Conservation (phyloP, 441 rosid genomes). For the Syzygium syzygioides region DNA sequence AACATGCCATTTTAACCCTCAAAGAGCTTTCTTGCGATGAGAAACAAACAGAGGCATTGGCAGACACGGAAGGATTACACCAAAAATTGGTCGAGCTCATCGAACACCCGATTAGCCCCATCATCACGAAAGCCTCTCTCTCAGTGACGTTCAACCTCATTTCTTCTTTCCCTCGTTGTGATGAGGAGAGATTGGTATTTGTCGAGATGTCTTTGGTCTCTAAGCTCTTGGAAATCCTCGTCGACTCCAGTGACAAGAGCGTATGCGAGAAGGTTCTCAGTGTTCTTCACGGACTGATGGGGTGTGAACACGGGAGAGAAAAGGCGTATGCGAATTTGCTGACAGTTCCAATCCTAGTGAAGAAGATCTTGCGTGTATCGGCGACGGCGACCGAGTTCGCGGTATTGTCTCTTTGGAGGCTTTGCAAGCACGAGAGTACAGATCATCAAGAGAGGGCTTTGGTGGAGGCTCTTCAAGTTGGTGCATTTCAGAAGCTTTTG, state of each 20-base stretch:
- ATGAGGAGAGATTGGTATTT: slow-evolving; percentile 9
- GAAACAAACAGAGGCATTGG: slow-evolving; percentile 4
- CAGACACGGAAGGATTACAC: slow-evolving; percentile 15
- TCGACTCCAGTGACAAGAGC: slow-evolving; percentile 27
- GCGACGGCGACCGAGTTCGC: slow-evolving; percentile 30
- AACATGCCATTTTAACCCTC: slow-evolving; percentile 21
- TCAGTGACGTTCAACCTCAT: slow-evolving; percentile 26
- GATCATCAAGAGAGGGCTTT: slow-evolving; percentile 11
- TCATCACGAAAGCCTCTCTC: slow-evolving; percentile 35
- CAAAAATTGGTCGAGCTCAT: slow-evolving; percentile 20
- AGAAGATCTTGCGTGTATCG: slow-evolving; percentile 41
- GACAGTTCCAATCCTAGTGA: slow-evolving; percentile 38
- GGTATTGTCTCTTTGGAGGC: slow-evolving; percentile 38
- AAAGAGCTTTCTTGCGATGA: slow-evolving; percentile 22
- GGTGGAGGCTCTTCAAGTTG: slow-evolving; percentile 44
- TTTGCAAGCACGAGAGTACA: slow-evolving; percentile 18
- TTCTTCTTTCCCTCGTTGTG: background rate
- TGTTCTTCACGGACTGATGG: slow-evolving; percentile 29
- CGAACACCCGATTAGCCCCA: slow-evolving; percentile 21
- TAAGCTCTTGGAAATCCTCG: slow-evolving; percentile 17
- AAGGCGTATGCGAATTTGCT: slow-evolving; percentile 25
- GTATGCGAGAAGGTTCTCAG: slow-evolving; percentile 29
- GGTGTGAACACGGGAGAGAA: slow-evolving; percentile 27
- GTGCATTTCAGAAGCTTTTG: slow-evolving; percentile 51
- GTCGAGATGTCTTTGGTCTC: slow-evolving; percentile 28